Evolutionary conservation across 257 asterid genomes (phyloP).

Genomic region (Perilla frutescens): DNA sequence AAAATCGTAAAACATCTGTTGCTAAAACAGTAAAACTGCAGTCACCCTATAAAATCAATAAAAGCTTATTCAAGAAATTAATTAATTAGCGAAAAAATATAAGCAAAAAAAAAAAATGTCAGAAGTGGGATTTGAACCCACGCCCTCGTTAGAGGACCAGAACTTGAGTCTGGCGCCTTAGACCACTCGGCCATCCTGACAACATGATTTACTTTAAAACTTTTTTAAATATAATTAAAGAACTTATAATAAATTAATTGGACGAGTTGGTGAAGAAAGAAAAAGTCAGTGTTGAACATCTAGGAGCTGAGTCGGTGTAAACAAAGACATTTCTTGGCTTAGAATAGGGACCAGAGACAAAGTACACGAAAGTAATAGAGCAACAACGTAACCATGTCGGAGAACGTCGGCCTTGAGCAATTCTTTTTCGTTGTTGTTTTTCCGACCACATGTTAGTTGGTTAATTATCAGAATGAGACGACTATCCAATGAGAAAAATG

Average conservation of each 20-base stretch:
- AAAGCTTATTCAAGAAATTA: no score
- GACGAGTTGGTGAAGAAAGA: not conserved
- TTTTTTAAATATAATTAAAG: no score
- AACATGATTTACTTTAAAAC: no score
- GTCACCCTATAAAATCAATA: no score
- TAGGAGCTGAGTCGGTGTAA: not conserved
- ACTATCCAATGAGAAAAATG: no score
- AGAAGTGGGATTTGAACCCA: constrained; percentile 85
- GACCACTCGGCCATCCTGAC: constrained; percentile 64
- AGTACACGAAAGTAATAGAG: not conserved
- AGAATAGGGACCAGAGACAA: constrained; percentile 62
- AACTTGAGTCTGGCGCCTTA: constrained; percentile 99
- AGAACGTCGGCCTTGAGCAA: not conserved
- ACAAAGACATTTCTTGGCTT: constrained; percentile 34
- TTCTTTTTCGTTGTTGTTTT: no score
- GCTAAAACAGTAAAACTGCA: no score
- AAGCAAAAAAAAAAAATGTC: constrained; percentile 31
- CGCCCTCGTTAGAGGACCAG: constrained; percentile 82
- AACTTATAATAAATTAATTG: no score
- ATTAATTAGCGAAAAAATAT: no score
- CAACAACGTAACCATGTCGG: not conserved
- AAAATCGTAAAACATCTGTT: no score
- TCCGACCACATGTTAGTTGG: no score
- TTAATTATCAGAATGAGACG: no score
- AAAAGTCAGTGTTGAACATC: not conserved